Evolutionary conservation across 1,139 yeast genomes (phyloP).

Genomic region (Sugiyamaella grinbergsii): DNA sequence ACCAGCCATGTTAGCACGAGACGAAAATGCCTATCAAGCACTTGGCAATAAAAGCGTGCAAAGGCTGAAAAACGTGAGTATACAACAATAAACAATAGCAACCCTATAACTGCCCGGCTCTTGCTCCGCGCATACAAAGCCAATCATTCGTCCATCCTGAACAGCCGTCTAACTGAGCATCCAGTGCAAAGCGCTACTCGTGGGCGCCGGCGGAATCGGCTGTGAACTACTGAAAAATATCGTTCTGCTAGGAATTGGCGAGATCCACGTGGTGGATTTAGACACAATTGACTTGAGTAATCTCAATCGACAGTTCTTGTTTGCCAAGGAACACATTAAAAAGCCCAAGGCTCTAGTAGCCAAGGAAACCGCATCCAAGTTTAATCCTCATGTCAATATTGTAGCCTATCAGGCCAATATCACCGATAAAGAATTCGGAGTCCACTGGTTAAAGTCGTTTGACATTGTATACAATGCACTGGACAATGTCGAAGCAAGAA

Average conservation of each 20-base stretch:
- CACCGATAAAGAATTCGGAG: constrained; percentile 75
- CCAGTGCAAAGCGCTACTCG: constrained; percentile 61
- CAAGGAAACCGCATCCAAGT: constrained; percentile 72
- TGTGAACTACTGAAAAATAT: constrained; percentile 90
- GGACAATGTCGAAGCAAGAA: constrained; percentile 89
- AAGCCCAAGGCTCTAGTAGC: constrained; percentile 81
- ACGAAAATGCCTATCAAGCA: constrained; percentile 25
- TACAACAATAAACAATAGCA: too few relatives aligned
- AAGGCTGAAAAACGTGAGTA: constrained; percentile 26
- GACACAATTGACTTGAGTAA: constrained; percentile 93
- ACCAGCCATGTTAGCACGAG: constrained; percentile 21
- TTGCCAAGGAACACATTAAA: constrained; percentile 83
- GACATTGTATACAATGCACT: constrained; percentile 84
- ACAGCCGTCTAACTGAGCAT: neutral
- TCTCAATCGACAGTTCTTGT: constrained; percentile 88
- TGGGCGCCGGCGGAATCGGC: constrained; percentile 99
- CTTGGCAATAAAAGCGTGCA: constrained; percentile 27
- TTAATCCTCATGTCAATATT: constrained; percentile 73
- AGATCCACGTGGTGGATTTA: constrained; percentile 87
- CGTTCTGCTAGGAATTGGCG: constrained; percentile 81
- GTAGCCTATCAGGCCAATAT: constrained; percentile 87
- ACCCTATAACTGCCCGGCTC: too few relatives aligned
- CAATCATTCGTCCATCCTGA: neutral
- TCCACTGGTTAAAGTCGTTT: constrained; percentile 81
- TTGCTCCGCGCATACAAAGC: neutral